A percentile compares a stretch with the other conserved stretches of the same genome.
These are phyloP conservation scores for Pyronema domesticum DNA, from an alignment of 495 filamentous ascomycete genomes.

Conservation along the genomic window DNA sequence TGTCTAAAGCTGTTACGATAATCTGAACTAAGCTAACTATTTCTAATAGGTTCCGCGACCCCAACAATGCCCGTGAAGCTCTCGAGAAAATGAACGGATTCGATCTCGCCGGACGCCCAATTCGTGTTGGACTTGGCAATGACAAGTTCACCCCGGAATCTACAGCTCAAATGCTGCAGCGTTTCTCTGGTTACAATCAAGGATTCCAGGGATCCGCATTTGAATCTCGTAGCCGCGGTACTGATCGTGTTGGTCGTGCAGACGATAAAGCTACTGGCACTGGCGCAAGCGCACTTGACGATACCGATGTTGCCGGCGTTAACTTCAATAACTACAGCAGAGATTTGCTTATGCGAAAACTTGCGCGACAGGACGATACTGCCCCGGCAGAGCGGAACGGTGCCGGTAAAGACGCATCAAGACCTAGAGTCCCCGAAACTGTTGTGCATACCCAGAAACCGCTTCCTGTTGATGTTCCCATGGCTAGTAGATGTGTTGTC, in stretches of 20 bases:
- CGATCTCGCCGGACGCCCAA: conserved; percentile 91
- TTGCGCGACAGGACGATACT: conserved; percentile 87
- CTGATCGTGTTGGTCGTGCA: conserved; percentile 84
- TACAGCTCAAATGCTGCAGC: conserved; percentile 74
- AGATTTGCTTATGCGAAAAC: conserved; percentile 92
- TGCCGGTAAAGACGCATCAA: conserved; percentile 36
- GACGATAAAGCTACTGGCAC: conserved; percentile 65
- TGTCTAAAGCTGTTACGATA: conserved; percentile 27
- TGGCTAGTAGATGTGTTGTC: conserved; percentile 86
- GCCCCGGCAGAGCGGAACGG: conserved; percentile 37
- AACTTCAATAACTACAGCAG: conserved; percentile 99
- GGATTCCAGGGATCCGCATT: conserved; percentile 88
- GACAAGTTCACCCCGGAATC: conserved; percentile 99
- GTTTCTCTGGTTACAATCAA: conserved; percentile 60
- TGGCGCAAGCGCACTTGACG: conserved; percentile 88
- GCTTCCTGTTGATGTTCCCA: conserved; percentile 68
- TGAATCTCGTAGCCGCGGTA: conserved; percentile 58
- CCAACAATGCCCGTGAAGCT: conserved; percentile 77
- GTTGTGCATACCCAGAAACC: conserved; percentile 69
- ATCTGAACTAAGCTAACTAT: conserved; percentile 21
- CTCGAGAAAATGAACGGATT: conserved; percentile 99
- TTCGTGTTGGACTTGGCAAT: conserved; percentile 97
- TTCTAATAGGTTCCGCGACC: conserved; percentile 66
- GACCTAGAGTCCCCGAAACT: conserved; percentile 45
- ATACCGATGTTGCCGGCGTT: conserved; percentile 93